phyloP scores from a whole-genome alignment of 495 filamentous ascomycete species.

The Penicillium ochrochloron region DNA sequence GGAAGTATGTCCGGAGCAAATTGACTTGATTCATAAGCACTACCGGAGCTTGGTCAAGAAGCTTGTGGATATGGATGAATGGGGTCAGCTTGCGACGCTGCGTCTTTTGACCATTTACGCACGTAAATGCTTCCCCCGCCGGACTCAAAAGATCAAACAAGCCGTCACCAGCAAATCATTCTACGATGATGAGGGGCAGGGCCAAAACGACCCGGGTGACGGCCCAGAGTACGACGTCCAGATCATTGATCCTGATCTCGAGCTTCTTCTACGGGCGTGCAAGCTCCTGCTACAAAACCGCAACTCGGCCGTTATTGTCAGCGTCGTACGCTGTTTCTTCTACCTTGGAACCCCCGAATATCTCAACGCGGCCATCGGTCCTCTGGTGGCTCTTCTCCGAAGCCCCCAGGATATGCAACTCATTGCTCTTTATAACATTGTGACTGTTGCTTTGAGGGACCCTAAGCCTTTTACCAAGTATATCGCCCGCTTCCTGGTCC shows the following conservation, averaged over 20 bases:
- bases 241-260: constrained; percentile 80
- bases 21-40: constrained; percentile 87
- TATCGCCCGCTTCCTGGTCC: constrained; percentile 83
- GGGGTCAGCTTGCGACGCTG: constrained; percentile 85
- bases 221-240: constrained; percentile 59
- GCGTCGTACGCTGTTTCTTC: constrained; percentile 82
- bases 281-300: constrained; percentile 86
- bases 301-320: constrained; percentile 89
- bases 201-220: constrained; percentile 47
- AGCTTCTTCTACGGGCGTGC: constrained; percentile 78
- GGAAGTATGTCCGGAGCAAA: constrained; percentile 83
- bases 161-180: constrained; percentile 65
- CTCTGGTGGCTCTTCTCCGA: constrained; percentile 82
- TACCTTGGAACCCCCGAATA: constrained; percentile 79
- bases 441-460: constrained; percentile 75
- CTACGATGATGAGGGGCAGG: constrained; percentile 70
- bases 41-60: constrained; percentile 85
- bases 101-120: constrained; percentile 82
- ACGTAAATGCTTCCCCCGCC: constrained; percentile 83
- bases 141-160: constrained; percentile 59
- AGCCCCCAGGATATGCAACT: constrained; percentile 84
- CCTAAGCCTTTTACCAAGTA: constrained; percentile 83
- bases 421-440: constrained; percentile 90
- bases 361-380: constrained; percentile 72
- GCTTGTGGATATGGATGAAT: constrained; percentile 98